Evolutionary conservation across 768 basidiomycete genomes (phyloP).

Genomic region (Pilatotrama ljubarskyi): DNA sequence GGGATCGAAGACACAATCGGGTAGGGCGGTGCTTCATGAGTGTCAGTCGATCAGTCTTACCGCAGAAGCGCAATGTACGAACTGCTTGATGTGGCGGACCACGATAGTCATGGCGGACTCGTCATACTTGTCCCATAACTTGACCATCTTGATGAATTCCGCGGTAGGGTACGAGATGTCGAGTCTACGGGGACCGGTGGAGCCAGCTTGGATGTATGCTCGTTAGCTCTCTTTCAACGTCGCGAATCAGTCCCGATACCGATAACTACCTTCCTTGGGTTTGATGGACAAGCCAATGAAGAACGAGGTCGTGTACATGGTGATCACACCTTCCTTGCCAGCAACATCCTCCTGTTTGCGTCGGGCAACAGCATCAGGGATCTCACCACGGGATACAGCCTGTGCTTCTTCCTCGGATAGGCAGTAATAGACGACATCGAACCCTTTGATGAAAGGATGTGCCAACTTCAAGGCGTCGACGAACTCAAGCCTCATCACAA

Average conservation of each 20-base stretch:
- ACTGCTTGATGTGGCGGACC: constrained; percentile 90
- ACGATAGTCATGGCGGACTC: constrained; percentile 90
- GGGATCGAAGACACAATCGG: constrained; percentile 79
- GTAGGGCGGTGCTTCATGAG: constrained; percentile 60
- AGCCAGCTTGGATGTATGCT: constrained; percentile 53
- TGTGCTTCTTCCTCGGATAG: constrained; percentile 86
- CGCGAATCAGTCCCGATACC: background rate
- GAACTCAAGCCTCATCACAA: constrained; percentile 97
- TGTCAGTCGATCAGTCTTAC: background rate
- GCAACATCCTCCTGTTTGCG: constrained; percentile 79
- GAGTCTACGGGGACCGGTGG: constrained; percentile 76
- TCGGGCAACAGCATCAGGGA: constrained; percentile 66
- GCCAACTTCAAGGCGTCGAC: constrained; percentile 90
- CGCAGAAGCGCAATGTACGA: constrained; percentile 29
- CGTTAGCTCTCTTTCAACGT: background rate
- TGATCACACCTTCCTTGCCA: constrained; percentile 70
- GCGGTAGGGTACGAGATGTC: constrained; percentile 97
- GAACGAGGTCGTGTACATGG: constrained; percentile 90
- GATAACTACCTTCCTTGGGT: constrained; percentile 78
- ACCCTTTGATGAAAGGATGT: constrained; percentile 94
- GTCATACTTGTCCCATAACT: constrained; percentile 94
- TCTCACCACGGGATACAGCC: constrained; percentile 84
- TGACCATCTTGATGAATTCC: constrained; percentile 91
- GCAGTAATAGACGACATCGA: constrained; percentile 85
- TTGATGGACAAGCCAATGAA: constrained; percentile 96